Base-by-base conservation (phyloP, 2,329 filamentous ascomycete species). In the Colletotrichum endophyticum region DNA sequence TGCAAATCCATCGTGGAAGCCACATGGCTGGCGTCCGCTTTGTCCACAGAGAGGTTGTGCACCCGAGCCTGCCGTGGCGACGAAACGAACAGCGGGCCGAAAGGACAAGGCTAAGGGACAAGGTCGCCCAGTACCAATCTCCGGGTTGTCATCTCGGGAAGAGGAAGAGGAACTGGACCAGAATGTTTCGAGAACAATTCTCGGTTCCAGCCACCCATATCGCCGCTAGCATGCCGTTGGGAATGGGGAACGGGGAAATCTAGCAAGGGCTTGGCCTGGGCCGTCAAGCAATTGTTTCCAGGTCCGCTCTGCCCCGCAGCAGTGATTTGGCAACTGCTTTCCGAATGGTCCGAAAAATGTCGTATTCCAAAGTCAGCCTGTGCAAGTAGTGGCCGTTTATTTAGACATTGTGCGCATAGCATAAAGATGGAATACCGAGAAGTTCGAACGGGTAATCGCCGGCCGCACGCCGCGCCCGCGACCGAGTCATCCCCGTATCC, bases 111-210 rank as follows among this genome's bases (percentile, higher is more conserved):
- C 27, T 16, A 63, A 39, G 44, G 68, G n/a, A 49, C 59, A 34
- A 63, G 56, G 57, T 28, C 22, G 66, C 64, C 70, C 70, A 67
- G 27, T 73, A 25, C 63, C 27, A 76, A 76, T 73, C 39, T 73
- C 70, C 64, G 73, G 27, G 39, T 49, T 36, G 32, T 76, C 64
- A 76, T 76, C 70, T 73, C 70, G 64, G 70, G 63, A 44, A 59
- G 49, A 30, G 56, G 32, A 11, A 59, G 66, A 76, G 53, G 56
- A 34, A 59, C 49, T 25, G 57, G n/a, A 11, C 66, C 72, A 76
- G 30, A 73, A 76, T 64, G 73, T 73, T 76, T 69, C 70, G 64
- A 76, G 63, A 73, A 73, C 16, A 64, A n/a, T 28, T 75, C 53
- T 22, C n/a, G 73, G 28, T 32, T 57, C 25, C 69, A 59, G 34